Evolutionary conservation across 441 rosid species (phyloP), one percentile per base, ranked within the genome.

Genomic region (California macrophylla): DNA sequence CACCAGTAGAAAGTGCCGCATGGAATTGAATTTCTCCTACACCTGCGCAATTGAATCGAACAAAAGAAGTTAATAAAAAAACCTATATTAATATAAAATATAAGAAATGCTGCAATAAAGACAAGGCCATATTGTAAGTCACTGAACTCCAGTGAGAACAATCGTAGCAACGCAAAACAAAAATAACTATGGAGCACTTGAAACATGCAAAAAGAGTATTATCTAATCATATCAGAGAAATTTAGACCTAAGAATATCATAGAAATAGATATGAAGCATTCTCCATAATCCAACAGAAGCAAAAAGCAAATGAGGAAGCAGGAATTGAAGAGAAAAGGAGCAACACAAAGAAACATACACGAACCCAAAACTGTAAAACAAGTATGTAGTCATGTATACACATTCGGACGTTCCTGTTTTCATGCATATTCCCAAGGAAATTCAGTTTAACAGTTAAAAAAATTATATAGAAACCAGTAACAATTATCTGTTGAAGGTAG

Each of bases 11-110:
- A 64, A 87, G 61, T 15, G 79, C 85, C 63, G 85, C 70, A 74
- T 89, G 88, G 77, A 89, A 87, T 47, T 83, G 86, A 75, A 85
- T 83, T 76, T 81, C 84, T 74, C 86, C 90, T 54, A 79, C 66
- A 66, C 85, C 96, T 87, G 87, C 72, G 74, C 61, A 70, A 63
- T 67, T 32, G 47, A 76, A 65, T 26, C 50, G 75, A 61, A 29
- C 18, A 28, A 28, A 13, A 62, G 8, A 12, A 18, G 21, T 9
- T 15, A 15, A 47, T 47, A 20, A 6, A 47, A 15, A 0, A 47
- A 16, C 9, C 18, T 47, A 47, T 47, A 1, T 15, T 15, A 47
- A 47, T n/a, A 3, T 15, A 47, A 15, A 15, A 47, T 47, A 20
- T 7, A 47, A 47, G 20, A 47, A n/a, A 47, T 47, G 54, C 20